These are phyloP conservation scores for Xenosphaeropsis pyriputrescens DNA, from an alignment of 2,329 filamentous ascomycete genomes.

Conservation along the genomic window DNA sequence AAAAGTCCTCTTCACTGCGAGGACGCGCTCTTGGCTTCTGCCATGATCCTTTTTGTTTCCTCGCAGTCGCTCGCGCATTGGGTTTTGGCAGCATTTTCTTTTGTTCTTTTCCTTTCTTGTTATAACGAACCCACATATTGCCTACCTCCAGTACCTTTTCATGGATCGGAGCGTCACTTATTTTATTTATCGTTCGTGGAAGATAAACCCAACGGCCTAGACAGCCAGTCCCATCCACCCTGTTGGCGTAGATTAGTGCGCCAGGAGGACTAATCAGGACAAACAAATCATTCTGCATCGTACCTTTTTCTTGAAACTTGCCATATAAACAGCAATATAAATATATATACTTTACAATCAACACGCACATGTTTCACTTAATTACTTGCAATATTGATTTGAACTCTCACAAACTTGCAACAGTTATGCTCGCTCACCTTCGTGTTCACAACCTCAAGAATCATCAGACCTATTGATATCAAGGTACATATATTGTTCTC, in stretches of 20 bases:
- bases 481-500: background rate
- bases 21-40: no score
- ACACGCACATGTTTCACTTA: no score
- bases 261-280: slow-evolving; percentile 23
- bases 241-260: slow-evolving; percentile 20
- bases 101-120: background rate
- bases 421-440: no score
- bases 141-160: slow-evolving; percentile 20
- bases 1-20: no score
- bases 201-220: slow-evolving; percentile 21
- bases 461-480: background rate
- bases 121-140: slow-evolving; percentile 19
- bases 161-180: slow-evolving; percentile 22
- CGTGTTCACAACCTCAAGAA: no score
- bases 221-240: slow-evolving; percentile 23
- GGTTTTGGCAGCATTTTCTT: background rate
- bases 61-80: background rate
- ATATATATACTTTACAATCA: background rate
- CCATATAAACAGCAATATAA: background rate
- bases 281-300: slow-evolving; percentile 9
- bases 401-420: no score
- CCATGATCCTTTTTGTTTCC: no score
- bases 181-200: slow-evolving; percentile 21
- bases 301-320: no score
- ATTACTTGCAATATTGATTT: no score